phyloP scores from a whole-genome alignment of 2,329 filamentous ascomycete genomes.

The Dactylonectria estremocensis region DNA sequence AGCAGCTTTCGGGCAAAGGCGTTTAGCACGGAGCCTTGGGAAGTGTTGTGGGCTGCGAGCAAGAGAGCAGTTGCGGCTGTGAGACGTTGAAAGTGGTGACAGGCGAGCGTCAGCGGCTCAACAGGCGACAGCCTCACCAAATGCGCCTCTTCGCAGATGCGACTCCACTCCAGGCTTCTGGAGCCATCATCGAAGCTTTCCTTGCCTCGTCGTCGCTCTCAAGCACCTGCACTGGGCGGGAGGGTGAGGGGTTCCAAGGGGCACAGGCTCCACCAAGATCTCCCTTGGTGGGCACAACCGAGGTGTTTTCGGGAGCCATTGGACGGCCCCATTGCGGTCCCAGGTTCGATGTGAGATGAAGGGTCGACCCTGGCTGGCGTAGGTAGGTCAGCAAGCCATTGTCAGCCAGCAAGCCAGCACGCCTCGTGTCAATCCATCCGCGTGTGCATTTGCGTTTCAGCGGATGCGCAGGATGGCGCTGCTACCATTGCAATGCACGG shows the following conservation, averaged over 20 bases:
- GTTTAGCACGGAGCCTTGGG: slow-evolving; percentile 17
- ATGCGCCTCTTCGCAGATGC: slow-evolving; percentile 48
- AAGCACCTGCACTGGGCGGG: slow-evolving; percentile 47
- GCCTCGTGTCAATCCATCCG: slow-evolving; percentile 29
- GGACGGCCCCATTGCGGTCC: slow-evolving; percentile 41
- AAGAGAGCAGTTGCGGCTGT: slow-evolving; percentile 26
- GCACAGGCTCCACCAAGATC: slow-evolving; percentile 48
- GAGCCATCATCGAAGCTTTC: slow-evolving; percentile 50
- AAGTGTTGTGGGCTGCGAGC: slow-evolving; percentile 23
- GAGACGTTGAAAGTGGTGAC: slow-evolving; percentile 34
- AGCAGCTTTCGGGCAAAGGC: slow-evolving; percentile 25
- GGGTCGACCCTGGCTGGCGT: slow-evolving; percentile 40
- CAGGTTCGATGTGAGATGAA: slow-evolving; percentile 39
- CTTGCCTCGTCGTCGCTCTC: slow-evolving; percentile 44
- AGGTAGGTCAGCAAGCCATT: too few species aligned
- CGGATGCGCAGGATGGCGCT: slow-evolving; percentile 23
- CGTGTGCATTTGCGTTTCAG: slow-evolving; percentile 37
- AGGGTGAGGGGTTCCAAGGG: slow-evolving; percentile 49
- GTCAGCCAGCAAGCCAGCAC: slow-evolving; percentile 7
- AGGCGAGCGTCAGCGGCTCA: slow-evolving; percentile 47
- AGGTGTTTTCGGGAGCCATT: slow-evolving; percentile 48
- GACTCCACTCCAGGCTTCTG: slow-evolving; percentile 50
- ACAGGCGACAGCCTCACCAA: slow-evolving; percentile 46
- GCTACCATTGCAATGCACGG: slow-evolving; percentile 23
- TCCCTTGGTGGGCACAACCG: slow-evolving; percentile 47